Conservation (phyloP, 176 grass and related monocot genomes). For the Bonia amplexicaulis region DNA sequence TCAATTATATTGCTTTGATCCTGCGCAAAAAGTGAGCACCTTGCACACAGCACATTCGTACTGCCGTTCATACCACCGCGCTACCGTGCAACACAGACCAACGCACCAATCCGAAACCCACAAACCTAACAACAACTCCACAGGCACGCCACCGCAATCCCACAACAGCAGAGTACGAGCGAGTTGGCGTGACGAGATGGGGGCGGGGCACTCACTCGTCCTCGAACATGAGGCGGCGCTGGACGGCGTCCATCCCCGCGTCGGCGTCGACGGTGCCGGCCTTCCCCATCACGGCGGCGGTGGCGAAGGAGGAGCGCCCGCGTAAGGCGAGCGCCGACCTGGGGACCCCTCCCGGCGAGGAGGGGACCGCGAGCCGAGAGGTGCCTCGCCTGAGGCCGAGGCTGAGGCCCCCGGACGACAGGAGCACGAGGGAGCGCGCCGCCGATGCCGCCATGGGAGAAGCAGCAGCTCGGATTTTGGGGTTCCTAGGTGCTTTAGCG, state of each 20-base stretch:
- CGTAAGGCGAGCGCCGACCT: background rate
- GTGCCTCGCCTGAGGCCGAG: background rate
- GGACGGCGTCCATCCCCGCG: conserved; percentile 67
- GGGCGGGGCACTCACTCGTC: conserved; percentile 55
- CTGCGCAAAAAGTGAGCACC: background rate
- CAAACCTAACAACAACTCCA: background rate
- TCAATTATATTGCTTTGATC: background rate
- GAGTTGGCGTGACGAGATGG: background rate
- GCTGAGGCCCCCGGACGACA: conserved; percentile 15
- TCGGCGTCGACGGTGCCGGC: conserved; percentile 29
- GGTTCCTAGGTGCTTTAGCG: background rate
- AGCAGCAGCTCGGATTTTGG: background rate
- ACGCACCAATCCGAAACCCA: background rate
- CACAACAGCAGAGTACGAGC: background rate
- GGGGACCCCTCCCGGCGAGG: background rate
- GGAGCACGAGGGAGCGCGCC: conserved; percentile 25
- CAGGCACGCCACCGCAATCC: background rate
- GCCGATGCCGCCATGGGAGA: conserved; percentile 17
- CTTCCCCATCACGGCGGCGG: conserved; percentile 41
- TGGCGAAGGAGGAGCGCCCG: conserved; percentile 14
- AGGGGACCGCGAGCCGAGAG: background rate
- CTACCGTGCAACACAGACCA: background rate
- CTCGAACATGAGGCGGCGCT: conserved; percentile 89
- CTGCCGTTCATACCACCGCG: background rate
- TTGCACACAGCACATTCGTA: background rate